Evolutionary conservation across 2,329 filamentous ascomycete genomes (phyloP).

Genomic region (Cercospora sp.): DNA sequence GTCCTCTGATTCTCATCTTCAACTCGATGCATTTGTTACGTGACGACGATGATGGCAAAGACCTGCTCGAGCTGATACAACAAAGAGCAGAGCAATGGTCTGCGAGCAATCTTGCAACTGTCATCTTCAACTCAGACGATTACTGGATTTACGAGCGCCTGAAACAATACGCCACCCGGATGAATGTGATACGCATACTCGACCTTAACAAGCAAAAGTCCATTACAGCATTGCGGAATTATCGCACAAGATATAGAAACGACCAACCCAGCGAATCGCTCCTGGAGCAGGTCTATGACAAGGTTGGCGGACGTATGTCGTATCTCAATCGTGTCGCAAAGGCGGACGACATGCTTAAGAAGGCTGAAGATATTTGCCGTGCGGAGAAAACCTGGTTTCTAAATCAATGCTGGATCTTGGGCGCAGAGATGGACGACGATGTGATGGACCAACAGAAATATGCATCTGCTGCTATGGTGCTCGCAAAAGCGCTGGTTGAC

Average conservation of each 20-base stretch:
- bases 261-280: conserved; percentile 57
- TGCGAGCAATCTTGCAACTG: conserved; percentile 82
- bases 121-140: conserved; percentile 94
- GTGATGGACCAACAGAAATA: conserved; percentile 99
- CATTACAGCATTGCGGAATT: conserved; percentile 72
- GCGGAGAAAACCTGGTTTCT: conserved; percentile 77
- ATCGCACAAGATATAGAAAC: conserved; percentile 75
- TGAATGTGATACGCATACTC: conserved; percentile 86
- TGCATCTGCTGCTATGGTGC: conserved; percentile 88
- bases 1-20: conserved; percentile 86
- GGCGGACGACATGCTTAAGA: conserved; percentile 73
- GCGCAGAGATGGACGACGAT: conserved; percentile 84
- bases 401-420: conserved; percentile 77
- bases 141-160: conserved; percentile 98
- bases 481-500: conserved; percentile 89
- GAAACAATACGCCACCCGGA: conserved; percentile 87
- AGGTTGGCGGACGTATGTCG: conserved; percentile 82
- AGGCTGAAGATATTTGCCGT: conserved; percentile 71
- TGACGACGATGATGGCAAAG: conserved; percentile 89
- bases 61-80: conserved; percentile 90
- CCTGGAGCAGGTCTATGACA: conserved; percentile 78
- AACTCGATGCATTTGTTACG: conserved; percentile 90
- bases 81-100: conserved; percentile 97
- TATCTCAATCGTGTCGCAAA: conserved; percentile 92
- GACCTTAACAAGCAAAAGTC: conserved; percentile 81